Evolutionary conservation across 345 rosid species (phyloP).

Genomic region (Reutealis trisperma): DNA sequence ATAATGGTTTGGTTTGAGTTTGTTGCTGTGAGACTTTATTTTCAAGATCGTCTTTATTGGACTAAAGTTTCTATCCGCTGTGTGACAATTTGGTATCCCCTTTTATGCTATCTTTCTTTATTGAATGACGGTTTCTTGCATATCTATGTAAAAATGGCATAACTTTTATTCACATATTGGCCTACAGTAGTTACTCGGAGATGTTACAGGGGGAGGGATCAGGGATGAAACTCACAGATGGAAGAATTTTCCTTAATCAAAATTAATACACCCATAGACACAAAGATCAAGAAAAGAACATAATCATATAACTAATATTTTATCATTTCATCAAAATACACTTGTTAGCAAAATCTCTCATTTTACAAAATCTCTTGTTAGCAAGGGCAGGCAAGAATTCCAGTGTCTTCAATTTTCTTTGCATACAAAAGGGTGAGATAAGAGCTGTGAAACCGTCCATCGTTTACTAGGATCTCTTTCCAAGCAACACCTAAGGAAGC

Average conservation of each 20-base stretch:
- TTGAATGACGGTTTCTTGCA: too few species aligned
- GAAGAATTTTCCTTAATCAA: not conserved
- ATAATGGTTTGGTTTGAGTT: not conserved
- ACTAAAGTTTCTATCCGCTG: not conserved
- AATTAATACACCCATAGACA: not conserved
- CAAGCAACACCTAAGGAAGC: constrained; percentile 31
- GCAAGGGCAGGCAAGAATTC: not conserved
- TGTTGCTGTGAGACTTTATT: constrained; percentile 1
- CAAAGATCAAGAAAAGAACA: not conserved
- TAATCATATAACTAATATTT: not conserved
- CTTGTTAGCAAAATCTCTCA: not conserved
- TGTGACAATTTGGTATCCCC: not conserved
- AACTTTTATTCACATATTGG: too few species aligned
- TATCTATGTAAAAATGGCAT: too few species aligned
- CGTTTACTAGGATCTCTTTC: constrained; percentile 26
- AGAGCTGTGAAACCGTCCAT: constrained; percentile 16
- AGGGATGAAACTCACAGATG: not conserved
- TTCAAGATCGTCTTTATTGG: not conserved
- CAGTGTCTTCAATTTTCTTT: too few species aligned
- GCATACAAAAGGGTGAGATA: constrained; percentile 13
- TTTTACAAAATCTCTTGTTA: constrained; percentile 1
- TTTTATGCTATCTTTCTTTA: not conserved
- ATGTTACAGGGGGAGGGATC: too few species aligned
- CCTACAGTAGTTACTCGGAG: too few species aligned
- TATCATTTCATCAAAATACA: constrained; percentile 7